Evolutionary conservation across 192 early-diverging fungal species (phyloP), one percentile per base, ranked within the genome.

Genomic region (Rhizophagus clarus): DNA sequence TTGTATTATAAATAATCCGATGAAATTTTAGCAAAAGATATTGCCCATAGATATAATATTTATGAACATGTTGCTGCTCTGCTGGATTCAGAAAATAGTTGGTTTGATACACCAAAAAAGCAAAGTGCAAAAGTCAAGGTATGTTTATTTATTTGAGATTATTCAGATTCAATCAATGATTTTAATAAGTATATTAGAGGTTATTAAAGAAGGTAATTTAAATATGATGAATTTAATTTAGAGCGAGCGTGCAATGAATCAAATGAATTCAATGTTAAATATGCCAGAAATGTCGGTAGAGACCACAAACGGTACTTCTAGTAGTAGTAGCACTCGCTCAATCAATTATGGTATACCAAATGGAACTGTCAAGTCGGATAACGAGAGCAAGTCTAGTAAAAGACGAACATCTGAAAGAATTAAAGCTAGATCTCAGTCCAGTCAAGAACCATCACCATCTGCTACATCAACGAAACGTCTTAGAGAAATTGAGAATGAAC

Each of bases 81-180:
- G 15, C 24, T 79, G 6, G 77, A 79, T 60, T 71, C 77, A 24
- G 77, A 79, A 45, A 79, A 79, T 61, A 79, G 77, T 67, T 79
- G 77, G 77, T 71, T 71, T 34, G 68, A 79, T 29, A 60, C 47
- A 9, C 47, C 66, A 15, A 79, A 69, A 71, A 70, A 68, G n/a
- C 70, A 79, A 61, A 20, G 8, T 37, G 4, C 77, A 60, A 40
- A 51, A 34, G 26, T 10, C 9, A 79, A 71, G 77, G 77, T 79
- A 61, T 15, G 42, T 68, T 29, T 6, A 40, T 40, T 12, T 68
- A 0, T 31, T 28, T 66, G 64, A 66, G 17, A 22, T 64, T n/a
- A 37, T 40, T 5, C 45, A 8, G 9, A 22, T 31, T 40, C 37
- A 7, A n/a, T 40, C 37, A 7, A 40, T 40, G 37, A 40, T 5